A percentile compares a stretch with the other conserved stretches of the same genome.
These are phyloP conservation scores for Chaetomium globosum DNA, from an alignment of 2,329 filamentous ascomycete genomes.

Conservation along the genomic window DNA sequence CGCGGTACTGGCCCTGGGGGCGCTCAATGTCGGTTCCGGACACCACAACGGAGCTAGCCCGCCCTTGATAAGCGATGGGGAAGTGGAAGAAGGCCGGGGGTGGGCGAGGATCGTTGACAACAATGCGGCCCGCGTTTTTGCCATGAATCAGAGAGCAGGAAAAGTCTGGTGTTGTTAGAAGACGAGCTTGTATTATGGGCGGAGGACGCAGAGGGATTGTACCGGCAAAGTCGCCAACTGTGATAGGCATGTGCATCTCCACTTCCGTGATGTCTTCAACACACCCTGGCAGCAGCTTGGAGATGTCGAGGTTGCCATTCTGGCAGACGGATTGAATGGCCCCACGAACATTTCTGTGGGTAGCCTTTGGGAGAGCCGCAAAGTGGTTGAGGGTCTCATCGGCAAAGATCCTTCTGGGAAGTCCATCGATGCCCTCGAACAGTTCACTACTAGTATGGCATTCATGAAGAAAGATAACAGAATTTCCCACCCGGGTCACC, in stretches of 20 bases:
- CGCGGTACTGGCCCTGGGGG: conserved; percentile 16
- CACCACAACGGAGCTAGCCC: conserved; percentile 16
- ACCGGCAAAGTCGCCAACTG: conserved; percentile 20
- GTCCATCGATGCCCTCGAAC: background rate
- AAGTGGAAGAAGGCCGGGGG: conserved; percentile 18
- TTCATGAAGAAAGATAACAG: conserved; percentile 9
- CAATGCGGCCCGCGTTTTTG: conserved; percentile 21
- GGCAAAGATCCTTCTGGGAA: background rate
- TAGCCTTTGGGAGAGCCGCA: conserved; percentile 3
- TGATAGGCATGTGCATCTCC: conserved; percentile 18
- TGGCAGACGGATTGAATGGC: background rate
- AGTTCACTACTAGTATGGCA: background rate
- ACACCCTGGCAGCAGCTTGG: background rate
- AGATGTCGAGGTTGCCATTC: background rate
- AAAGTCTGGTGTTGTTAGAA: conserved; percentile 1
- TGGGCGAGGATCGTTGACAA: conserved; percentile 17
- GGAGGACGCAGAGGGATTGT: background rate
- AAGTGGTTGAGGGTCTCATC: conserved; percentile 11
- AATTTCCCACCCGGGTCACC: conserved; percentile 11
- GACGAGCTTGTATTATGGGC: background rate
- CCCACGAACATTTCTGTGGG: background rate
- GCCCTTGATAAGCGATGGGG: conserved; percentile 19
- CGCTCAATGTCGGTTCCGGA: conserved; percentile 18
- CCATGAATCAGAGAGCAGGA: conserved; percentile 17
- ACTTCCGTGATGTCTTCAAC: conserved; percentile 8